phyloP scores from a whole-genome alignment of 2,329 filamentous ascomycete genomes.

The Massarina eburnea region DNA sequence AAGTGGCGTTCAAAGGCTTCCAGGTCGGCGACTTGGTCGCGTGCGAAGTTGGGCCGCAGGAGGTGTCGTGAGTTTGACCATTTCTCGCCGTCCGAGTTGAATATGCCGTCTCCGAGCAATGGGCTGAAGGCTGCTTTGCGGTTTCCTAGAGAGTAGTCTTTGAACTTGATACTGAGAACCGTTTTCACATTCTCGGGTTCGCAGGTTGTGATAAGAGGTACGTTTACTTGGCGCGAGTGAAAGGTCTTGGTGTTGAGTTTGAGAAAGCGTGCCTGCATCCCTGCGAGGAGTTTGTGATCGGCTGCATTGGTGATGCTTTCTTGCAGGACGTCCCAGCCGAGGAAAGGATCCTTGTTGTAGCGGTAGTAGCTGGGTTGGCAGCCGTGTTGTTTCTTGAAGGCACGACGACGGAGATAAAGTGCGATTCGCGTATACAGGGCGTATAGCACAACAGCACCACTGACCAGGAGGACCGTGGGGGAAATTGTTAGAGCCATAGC shows the following conservation, averaged over 20 bases:
- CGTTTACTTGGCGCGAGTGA: slow-evolving; percentile 34
- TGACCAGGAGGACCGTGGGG: slow-evolving; percentile 29
- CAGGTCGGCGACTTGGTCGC: slow-evolving; percentile 56
- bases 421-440: slow-evolving; percentile 36
- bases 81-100: slow-evolving; percentile 49
- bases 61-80: slow-evolving; percentile 48
- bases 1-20: slow-evolving; percentile 64
- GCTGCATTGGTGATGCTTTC: slow-evolving; percentile 35
- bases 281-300: slow-evolving; percentile 6
- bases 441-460: slow-evolving; percentile 37
- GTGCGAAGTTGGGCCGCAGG: slow-evolving; percentile 57
- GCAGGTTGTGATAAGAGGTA: slow-evolving; percentile 41
- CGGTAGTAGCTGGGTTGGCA: slow-evolving; percentile 50
- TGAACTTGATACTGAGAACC: slow-evolving; percentile 48
- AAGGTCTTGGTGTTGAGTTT: slow-evolving; percentile 39
- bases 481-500: slow-evolving; percentile 22
- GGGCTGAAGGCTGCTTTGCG: slow-evolving; percentile 41
- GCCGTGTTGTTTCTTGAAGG: slow-evolving; percentile 46
- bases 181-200: slow-evolving; percentile 54
- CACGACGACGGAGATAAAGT: slow-evolving; percentile 40
- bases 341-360: slow-evolving; percentile 57
- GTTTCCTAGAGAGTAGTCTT: slow-evolving; percentile 48
- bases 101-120: slow-evolving; percentile 49
- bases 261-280: slow-evolving; percentile 27
- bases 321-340: slow-evolving; percentile 55